Percentiles rank a stretch among this genome's conserved stretches.
These are phyloP conservation scores for Carpinus viminea DNA, from an alignment of 306 rosid species.

Conservation along the genomic window DNA sequence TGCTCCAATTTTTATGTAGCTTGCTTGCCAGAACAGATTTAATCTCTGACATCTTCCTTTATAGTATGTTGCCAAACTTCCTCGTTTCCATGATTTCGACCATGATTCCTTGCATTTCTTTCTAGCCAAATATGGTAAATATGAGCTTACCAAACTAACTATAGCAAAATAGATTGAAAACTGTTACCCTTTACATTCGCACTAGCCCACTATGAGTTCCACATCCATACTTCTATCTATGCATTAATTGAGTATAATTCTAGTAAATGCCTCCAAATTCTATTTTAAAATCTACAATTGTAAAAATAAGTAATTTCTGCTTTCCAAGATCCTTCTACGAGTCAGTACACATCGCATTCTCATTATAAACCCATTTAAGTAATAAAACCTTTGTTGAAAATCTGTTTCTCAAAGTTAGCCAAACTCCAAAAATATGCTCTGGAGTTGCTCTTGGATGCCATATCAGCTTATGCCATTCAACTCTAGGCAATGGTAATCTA, in stretches of 20 bases:
- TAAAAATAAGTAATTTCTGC: not conserved
- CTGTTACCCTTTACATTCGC: not conserved
- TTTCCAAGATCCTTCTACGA: not conserved
- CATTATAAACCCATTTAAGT: not conserved
- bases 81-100: too few relatives aligned
- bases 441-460: not conserved
- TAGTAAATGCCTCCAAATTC: not conserved
- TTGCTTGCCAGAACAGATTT: not conserved
- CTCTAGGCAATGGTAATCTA: not conserved
- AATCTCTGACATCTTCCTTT: not conserved
- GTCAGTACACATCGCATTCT: too few relatives aligned
- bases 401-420: not conserved
- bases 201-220: not conserved
- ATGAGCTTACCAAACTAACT: too few relatives aligned
- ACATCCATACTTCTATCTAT: not conserved
- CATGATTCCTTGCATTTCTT: not conserved
- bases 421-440: not conserved
- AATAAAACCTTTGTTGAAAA: not conserved
- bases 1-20: not conserved
- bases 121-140: not conserved
- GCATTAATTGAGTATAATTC: not conserved
- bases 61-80: not conserved
- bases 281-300: not conserved
- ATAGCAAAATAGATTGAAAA: too few relatives aligned
- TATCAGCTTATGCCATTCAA: not conserved